phyloP scores from a whole-genome alignment of 2,329 filamentous ascomycete species.

The Penicillium sp. region DNA sequence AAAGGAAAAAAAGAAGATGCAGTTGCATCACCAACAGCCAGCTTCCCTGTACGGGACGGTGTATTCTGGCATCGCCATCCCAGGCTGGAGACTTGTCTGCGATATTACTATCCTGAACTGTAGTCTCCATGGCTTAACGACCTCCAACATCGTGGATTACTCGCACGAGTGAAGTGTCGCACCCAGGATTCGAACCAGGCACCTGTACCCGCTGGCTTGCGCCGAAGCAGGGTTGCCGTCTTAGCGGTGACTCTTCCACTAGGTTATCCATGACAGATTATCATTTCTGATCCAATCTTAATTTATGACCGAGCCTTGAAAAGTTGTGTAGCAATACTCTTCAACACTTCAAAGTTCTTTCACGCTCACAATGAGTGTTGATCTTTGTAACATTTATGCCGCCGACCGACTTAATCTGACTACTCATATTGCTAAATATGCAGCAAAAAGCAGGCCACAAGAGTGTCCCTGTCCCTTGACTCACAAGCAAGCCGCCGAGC shows the following conservation, averaged over 20 bases:
- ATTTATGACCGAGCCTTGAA: background rate
- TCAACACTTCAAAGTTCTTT: too few relatives aligned
- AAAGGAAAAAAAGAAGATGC: slow-evolving; percentile 28
- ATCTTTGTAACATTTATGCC: too few relatives aligned
- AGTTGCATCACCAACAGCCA: slow-evolving; percentile 37
- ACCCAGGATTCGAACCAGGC: slow-evolving; percentile 55
- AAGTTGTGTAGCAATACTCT: too few relatives aligned
- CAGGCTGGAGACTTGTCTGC: slow-evolving; percentile 54
- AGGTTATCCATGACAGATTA: slow-evolving; percentile 43
- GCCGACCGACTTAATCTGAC: too few relatives aligned
- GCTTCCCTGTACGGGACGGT: slow-evolving; percentile 40
- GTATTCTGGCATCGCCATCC: slow-evolving; percentile 53
- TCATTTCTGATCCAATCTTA: background rate
- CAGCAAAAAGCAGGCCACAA: too few relatives aligned
- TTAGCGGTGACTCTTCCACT: slow-evolving; percentile 39
- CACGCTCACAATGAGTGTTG: too few relatives aligned
- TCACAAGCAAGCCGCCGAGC: too few relatives aligned
- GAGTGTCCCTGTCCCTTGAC: too few relatives aligned
- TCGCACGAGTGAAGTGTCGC: slow-evolving; percentile 52
- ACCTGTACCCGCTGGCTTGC: slow-evolving; percentile 40
- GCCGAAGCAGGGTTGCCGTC: slow-evolving; percentile 37
- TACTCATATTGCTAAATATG: too few relatives aligned
- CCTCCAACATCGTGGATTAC: slow-evolving; percentile 53
- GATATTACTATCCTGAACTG: slow-evolving; percentile 57
- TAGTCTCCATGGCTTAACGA: slow-evolving; percentile 53